These are phyloP conservation scores for Carex sylvatica DNA, from an alignment of 202 grass and related monocot genomes.

Conservation along the genomic window DNA sequence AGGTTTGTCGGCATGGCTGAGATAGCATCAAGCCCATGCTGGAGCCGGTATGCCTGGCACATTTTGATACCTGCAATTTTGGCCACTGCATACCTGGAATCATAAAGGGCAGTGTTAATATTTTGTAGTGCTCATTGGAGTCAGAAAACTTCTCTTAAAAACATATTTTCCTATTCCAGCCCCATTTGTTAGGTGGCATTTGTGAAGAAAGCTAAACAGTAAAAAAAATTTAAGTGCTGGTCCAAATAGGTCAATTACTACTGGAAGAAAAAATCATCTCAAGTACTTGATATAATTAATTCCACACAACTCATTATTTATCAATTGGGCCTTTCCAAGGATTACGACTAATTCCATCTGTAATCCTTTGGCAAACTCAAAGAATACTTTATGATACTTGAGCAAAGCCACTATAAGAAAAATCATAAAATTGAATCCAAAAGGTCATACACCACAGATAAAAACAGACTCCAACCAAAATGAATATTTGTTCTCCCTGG, in stretches of 20 bases:
- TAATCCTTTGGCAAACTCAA: background rate
- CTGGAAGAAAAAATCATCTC: background rate
- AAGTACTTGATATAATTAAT: background rate
- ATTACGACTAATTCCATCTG: background rate
- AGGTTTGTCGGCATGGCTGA: constrained; percentile 70
- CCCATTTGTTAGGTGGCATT: background rate
- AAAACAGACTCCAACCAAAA: background rate
- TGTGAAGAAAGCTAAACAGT: background rate
- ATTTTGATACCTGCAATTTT: constrained; percentile 93
- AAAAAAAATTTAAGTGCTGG: background rate
- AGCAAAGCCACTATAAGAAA: background rate
- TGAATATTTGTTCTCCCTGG: background rate
- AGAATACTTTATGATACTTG: background rate
- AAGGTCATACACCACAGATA: background rate
- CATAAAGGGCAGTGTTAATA: background rate
- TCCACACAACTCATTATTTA: background rate
- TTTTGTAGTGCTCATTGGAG: background rate
- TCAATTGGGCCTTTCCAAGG: background rate
- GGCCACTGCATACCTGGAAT: constrained; percentile 58
- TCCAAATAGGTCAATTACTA: background rate
- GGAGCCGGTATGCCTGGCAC: constrained; percentile 74
- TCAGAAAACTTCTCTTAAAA: background rate
- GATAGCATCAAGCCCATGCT: constrained; percentile 68
- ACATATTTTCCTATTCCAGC: background rate
- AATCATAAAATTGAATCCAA: background rate